Evolutionary conservation across 306 rosid genomes (phyloP), one percentile per base, ranked within the genome.

Genomic region (Cucurbita argyrosperma): DNA sequence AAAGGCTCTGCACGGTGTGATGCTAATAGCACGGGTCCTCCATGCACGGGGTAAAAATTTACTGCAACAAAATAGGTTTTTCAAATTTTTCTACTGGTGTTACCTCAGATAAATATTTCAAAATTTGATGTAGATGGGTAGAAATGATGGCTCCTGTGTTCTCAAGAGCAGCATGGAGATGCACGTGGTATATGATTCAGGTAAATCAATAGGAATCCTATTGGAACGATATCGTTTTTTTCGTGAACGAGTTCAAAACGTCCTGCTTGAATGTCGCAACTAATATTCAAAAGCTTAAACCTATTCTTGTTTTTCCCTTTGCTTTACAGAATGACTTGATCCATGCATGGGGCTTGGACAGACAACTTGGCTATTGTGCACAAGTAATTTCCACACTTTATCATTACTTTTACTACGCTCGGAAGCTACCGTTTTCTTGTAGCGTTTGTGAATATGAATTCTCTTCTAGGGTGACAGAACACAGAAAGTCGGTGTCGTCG

Each of bases 131-230:
- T 47, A 93, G 98, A 72, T 93, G 96, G 96, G 98, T 93, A 81
- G 98, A 93, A 87, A 90, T 90, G 96, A 93, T 93, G 98, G 98
- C 96, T 49, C 98, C 98, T 1, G 98, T 93, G 80, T 90, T 93
- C 77, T 85, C 98, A 51, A 88, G 79, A 75, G 83, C 74, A 15
- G 86, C 96, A 57, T 93, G 98, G 98, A 82, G 47, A 79, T 93
- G 98, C 56, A 92, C 83, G 40, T 93, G 98, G 98, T 86, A 88
- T 81, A 86, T 93, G 88, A 84, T 90, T 76, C 98, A 93, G 93
- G 98, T 93, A 83, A 35, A n/a, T 37, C 67, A 30, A 30, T 30
- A 30, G 35, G 35, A 76, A 11, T 21, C 13, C 65, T n/a, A 45
- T 40, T 54, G 4, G 10, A 55, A 55, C 13, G 13, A 18, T 53